Evolutionary conservation across 805 yeast genomes (phyloP), one percentile per base, ranked within the genome.

Genomic region (Tetrapisispora pingtungensis): DNA sequence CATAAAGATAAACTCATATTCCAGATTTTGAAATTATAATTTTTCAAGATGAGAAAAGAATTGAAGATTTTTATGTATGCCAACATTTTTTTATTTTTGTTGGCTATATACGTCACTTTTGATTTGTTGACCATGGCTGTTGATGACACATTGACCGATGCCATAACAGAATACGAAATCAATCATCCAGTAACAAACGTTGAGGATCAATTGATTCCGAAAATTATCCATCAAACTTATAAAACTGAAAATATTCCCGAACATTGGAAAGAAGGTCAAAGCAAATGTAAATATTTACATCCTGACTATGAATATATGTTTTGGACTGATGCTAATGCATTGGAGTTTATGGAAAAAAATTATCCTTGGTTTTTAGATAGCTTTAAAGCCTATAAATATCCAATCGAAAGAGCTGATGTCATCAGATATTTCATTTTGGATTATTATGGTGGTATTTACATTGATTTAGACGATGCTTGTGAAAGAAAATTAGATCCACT

Each of bases 171-270:
- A 41, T 67, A 69, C 13, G 94, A 86, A 47, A 58, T 84, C 40
- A 77, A 80, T 51, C 81, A 81, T 2, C 65, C 69, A 6, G 49
- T 54, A 6, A 69, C 70, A n/a, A 57, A 64, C 7, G 58, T 67
- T 18, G 65, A 63, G 17, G 45, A 47, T 20, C 73, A 72, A 47
- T 59, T 82, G 33, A 86, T 88, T 38, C 97, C 97, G 33, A 84
- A 83, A 57, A 87, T 88, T 59, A 87, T 89, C 44, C 97, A 89
- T 60, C 97, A 89, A 63, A 89, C 96, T 13, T 89, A 89, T 65
- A 88, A 84, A 60, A 83, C 85, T 18, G 72, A 68, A 13, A 74
- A 80, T 18, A 76, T 88, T 14, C 97, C 97, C 3, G 88, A 79
- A 41, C 70, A 74, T 40, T 89, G 97, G 97, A 69, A 68, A 48